Base-by-base conservation (phyloP, 1,139 yeast genomes). In the Kluyveromyces marxianus region DNA sequence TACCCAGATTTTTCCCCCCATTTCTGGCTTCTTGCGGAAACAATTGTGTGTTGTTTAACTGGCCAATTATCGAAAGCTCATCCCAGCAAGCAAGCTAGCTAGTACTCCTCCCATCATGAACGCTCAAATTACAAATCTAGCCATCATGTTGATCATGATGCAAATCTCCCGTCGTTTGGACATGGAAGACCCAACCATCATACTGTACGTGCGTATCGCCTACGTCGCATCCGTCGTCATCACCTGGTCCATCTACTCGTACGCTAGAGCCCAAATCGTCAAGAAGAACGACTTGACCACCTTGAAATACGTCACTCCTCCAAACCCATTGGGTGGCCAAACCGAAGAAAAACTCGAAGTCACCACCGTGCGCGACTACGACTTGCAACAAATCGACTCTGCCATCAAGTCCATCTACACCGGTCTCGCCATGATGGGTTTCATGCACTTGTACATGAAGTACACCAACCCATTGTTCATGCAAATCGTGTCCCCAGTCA, bases 361-460 rank as follows among this genome's bases (percentile, higher is more conserved):
- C 54, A 89, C 97, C 59, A 89, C 97, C 46, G 89, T 89, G 54
- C 88, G 81, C 74, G 97, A 92, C 60, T 94, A 92, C 72, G 99
- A 92, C 68, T 76, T 88, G 66, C 76, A 81, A 66, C 97, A 92
- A 72, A 77, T 90, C 54, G 82, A 85, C 65, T 50, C 77, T 44
- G 83, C 88, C 53, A 77, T 90, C 68, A 87, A 85, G 71, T 76
- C 95, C 54, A 78, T 89, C 55, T 82, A 84, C 75, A 85, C 94
- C 56, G 87, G 95, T 53, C 69, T 89, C 60, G 97, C 96, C 62
- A 90, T 94, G 97, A 90, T 94, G 94, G 96, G 84, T 32, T 86
- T 92, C 81, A 90, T 92, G 97, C 98, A 92, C 70, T 62, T 92
- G 53, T 92, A 92, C 81, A 83, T 94, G 95, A 86, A 89, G 71